phyloP scores from a whole-genome alignment of 139 green algal genomes.

The Picochlorum costavermella region DNA sequence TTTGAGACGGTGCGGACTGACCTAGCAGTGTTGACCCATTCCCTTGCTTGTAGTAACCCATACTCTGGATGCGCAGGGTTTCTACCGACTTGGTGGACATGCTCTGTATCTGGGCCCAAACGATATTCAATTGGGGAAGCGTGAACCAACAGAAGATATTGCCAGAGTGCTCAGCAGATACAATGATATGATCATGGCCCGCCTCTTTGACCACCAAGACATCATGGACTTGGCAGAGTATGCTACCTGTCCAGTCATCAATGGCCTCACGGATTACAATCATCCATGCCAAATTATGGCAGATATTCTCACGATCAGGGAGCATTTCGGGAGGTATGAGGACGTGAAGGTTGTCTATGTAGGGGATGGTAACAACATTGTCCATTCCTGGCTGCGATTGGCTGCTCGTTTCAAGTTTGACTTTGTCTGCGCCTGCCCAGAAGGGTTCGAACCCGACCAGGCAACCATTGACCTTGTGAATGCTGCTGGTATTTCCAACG shows the following conservation, averaged over 20 bases:
- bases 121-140: conserved; percentile 91
- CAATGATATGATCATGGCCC: conserved; percentile 98
- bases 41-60: background rate
- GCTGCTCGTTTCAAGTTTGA: conserved; percentile 79
- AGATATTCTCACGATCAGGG: conserved; percentile 87
- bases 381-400: conserved; percentile 90
- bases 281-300: conserved; percentile 99
- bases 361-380: conserved; percentile 99
- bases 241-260: conserved; percentile 81
- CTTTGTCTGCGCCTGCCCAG: conserved; percentile 87
- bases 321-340: conserved; percentile 67
- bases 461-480: conserved; percentile 60
- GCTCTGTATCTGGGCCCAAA: conserved; percentile 92
- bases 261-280: conserved; percentile 99
- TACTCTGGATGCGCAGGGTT: conserved; percentile 57
- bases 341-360: conserved; percentile 87
- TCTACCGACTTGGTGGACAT: conserved; percentile 85
- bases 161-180: conserved; percentile 83
- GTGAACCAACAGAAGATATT: conserved; percentile 93
- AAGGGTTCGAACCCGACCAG: conserved; percentile 84
- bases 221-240: conserved; percentile 86
- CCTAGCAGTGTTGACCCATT: background rate
- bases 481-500: conserved; percentile 38
- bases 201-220: conserved; percentile 92
- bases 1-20: conserved; percentile 85